Base-by-base conservation (phyloP, 768 basidiomycete species). In the Termitomyces sp. region DNA sequence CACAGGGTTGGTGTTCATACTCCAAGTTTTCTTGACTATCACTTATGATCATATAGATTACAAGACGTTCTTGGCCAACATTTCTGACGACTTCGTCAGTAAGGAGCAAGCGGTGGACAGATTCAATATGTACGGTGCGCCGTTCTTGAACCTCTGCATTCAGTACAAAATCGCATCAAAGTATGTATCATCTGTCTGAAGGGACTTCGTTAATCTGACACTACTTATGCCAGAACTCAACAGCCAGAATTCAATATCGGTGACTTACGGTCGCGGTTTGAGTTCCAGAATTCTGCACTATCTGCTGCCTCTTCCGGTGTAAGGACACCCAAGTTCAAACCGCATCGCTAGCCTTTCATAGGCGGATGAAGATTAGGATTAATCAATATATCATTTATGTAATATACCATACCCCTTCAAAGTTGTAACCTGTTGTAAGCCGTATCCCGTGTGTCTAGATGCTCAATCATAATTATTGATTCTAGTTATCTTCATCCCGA, bases 101-200 rank as follows among this genome's bases (percentile, higher is more conserved):
- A 67, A 73, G 23, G 76, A 81, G 66, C 70, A 79, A 56, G 79
- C 76, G 12, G 62, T 70, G 43, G 69, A 77, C 0, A 68, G 69
- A 56, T 77, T 64, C 55, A 59, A 60, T 3, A 60, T 64, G 19
- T 73, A 72, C 55, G 77, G 76, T 16, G 61, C 65, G n/a, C 59
- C 60, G 25, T 76, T 79, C 53, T 67, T 79, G 40, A 59, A 68
- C 8, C 58, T 76, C 35, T 78, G 75, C 59, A 71, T 72, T 35
- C 61, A 66, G 19, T 63, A 73, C 32, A 73, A 65, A 40, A 47
- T 58, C 40, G 44, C 41, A 32, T 48, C 54, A 23, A 58, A 54
- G 63, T 64, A 59, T 11, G 52, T 46, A 1, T 27, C 14, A n/a
- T 51, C 45, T 32, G 34, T 49, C 14, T 48, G 19, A 12, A n/a